Evolutionary conservation across 2,329 filamentous ascomycete species (phyloP).

Genomic region (Cytospora chrysosperma): DNA sequence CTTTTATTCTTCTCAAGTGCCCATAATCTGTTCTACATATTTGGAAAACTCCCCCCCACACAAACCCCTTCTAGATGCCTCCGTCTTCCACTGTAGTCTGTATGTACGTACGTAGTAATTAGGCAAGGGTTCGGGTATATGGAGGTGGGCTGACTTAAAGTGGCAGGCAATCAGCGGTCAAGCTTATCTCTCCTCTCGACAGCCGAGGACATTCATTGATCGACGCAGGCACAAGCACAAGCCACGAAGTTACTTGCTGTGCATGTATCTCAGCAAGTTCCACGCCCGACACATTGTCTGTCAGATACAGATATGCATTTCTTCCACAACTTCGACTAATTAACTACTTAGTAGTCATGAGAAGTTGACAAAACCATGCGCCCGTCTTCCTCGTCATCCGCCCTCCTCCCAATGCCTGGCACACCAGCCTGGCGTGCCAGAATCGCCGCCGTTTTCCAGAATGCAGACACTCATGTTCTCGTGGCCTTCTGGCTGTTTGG

Average conservation of each 20-base stretch:
- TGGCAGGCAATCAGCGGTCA: not conserved
- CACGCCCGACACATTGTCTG: not conserved
- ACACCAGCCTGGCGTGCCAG: slow-evolving; percentile 64
- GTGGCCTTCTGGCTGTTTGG: slow-evolving; percentile 93
- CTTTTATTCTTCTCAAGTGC: too few relatives aligned
- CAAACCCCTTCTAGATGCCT: too few relatives aligned
- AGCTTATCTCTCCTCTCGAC: not conserved
- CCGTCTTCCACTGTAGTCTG: not conserved
- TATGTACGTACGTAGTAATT: too few relatives aligned
- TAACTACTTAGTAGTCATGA: not conserved
- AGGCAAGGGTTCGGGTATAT: not conserved
- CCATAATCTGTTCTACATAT: too few relatives aligned
- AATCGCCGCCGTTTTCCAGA: slow-evolving; percentile 60
- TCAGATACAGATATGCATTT: not conserved
- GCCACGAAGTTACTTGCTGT: too few relatives aligned
- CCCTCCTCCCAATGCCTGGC: slow-evolving; percentile 57
- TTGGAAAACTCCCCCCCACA: too few relatives aligned
- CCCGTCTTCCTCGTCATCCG: slow-evolving; percentile 42
- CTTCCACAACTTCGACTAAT: not conserved
- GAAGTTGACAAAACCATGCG: slow-evolving; percentile 33
- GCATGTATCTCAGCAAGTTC: not conserved
- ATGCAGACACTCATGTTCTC: slow-evolving; percentile 69
- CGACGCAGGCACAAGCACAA: not conserved
- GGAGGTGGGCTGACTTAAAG: not conserved
- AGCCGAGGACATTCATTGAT: not conserved